phyloP scores from a whole-genome alignment of 1,284 basidiomycete genomes.

The Cryptococcus floricola region DNA sequence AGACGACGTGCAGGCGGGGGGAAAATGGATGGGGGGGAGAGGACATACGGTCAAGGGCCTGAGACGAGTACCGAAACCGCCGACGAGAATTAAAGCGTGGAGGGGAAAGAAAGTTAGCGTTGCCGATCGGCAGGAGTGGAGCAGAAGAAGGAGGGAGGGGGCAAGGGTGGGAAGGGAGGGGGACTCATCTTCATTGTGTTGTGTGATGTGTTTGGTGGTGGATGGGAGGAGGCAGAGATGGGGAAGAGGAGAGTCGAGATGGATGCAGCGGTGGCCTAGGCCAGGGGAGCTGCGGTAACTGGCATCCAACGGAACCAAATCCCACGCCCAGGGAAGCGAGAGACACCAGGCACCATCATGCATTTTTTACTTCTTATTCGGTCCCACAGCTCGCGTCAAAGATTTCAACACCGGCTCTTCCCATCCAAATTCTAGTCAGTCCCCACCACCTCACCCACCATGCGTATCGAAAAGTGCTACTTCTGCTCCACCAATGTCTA shows the following conservation, averaged over 20 bases:
- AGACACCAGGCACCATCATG: too few species aligned
- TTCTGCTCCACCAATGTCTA: conserved; percentile 93
- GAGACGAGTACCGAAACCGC: conserved; percentile 55
- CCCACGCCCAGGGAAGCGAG: background rate
- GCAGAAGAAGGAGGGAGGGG: background rate
- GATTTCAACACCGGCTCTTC: background rate
- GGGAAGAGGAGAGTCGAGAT: background rate
- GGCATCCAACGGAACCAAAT: background rate
- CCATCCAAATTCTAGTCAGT: background rate
- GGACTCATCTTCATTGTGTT: conserved; percentile 45
- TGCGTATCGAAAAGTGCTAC: conserved; percentile 86
- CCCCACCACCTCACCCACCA: conserved; percentile 35
- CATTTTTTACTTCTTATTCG: too few species aligned
- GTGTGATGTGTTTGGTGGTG: conserved; percentile 2
- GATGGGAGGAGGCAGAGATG: background rate
- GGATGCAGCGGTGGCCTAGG: background rate
- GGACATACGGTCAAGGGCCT: conserved; percentile 53
- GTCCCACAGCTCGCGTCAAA: background rate
- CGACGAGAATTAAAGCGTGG: conserved; percentile 52
- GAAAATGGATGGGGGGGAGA: background rate
- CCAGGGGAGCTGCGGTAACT: background rate
- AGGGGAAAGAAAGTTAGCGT: conserved; percentile 19
- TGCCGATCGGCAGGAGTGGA: background rate
- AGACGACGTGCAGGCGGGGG: background rate
- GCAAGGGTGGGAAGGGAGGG: too few species aligned